Base-by-base conservation (phyloP, 768 basidiomycete genomes). In the Auriscalpium microsporum region DNA sequence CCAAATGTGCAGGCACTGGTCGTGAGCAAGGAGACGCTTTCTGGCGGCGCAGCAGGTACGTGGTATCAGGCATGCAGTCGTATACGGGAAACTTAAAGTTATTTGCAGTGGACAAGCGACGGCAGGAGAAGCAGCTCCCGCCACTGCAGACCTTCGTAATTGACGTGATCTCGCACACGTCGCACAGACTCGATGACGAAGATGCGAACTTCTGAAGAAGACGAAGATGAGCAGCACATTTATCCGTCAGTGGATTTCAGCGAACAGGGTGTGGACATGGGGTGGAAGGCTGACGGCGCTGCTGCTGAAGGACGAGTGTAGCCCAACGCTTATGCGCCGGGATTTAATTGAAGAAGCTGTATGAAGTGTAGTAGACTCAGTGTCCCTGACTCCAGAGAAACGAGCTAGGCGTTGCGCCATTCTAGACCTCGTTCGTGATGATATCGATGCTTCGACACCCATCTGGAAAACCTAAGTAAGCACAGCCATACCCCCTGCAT, bases 401-500 rank as follows among this genome's bases (percentile, higher is more conserved):
- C 14, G 46, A 44, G 46, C 44, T 8, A 81, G 95, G 95, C 23
- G 94, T 98, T 14, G 86, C 82, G 54, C 96, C 88, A 78, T 97
- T 97, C 14, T 94, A 97, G 58, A 94, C 93, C 70, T 99, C 95
- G 71, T 99, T 99, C 58, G 84, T 78, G 76, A 99, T 95, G 72
- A 99, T 93, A 79, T 99, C 95, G 76, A 99, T 95, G 63, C 95
- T 94, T 67, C 91, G 81, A 73, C 90, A n/a, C n/a, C n/a, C n/a
- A 87, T 73, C 94, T 81, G 69, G 61, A 9, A 68, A 48, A 42
- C 37, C 50, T 58, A 58, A 61, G 54, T 53, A 60, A 50, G 52
- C 54, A 21, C 53, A 34, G n/a, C n/a, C 28, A 34, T 49, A 19
- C 19, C 21, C 16, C 11, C n/a, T n/a, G 19, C 37, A 35, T 40